phyloP scores from a whole-genome alignment of 805 yeast genomes.

The Yarrowia sp. region DNA sequence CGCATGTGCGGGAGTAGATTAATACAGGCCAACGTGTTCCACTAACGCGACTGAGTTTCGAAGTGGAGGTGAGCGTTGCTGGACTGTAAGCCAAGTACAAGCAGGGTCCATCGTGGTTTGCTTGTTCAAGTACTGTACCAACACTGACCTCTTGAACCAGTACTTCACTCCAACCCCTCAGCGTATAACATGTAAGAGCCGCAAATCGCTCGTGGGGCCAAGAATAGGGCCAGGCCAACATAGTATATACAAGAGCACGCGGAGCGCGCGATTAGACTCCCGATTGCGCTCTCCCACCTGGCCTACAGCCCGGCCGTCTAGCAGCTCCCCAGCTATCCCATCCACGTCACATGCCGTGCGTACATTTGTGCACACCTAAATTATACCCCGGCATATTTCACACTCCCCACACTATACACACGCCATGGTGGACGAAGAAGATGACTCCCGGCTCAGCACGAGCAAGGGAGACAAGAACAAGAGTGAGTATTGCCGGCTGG shows the following conservation, averaged over 20 bases:
- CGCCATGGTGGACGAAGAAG: constrained; percentile 27
- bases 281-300: neutral
- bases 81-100: neutral
- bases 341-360: constrained; percentile 26
- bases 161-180: too few relatives aligned
- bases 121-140: too few relatives aligned
- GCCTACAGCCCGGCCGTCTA: neutral
- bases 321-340: neutral
- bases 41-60: constrained; percentile 5
- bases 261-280: too few relatives aligned
- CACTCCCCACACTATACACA: constrained; percentile 24
- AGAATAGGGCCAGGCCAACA: too few relatives aligned
- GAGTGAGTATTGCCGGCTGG: constrained; percentile 3
- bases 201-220: too few relatives aligned
- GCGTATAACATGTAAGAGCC: too few relatives aligned
- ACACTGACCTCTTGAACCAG: too few relatives aligned
- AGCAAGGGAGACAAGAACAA: constrained; percentile 27
- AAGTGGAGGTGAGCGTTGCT: too few relatives aligned
- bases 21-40: neutral
- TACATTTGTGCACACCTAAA: constrained; percentile 25
- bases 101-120: too few relatives aligned
- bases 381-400: constrained; percentile 26
- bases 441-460: constrained; percentile 27
- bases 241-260: too few relatives aligned
- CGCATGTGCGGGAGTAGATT: too few relatives aligned